These are phyloP conservation scores for Syncephalastrum sp. DNA, from an alignment of 371 early-diverging fungal genomes.

Conservation along the genomic window DNA sequence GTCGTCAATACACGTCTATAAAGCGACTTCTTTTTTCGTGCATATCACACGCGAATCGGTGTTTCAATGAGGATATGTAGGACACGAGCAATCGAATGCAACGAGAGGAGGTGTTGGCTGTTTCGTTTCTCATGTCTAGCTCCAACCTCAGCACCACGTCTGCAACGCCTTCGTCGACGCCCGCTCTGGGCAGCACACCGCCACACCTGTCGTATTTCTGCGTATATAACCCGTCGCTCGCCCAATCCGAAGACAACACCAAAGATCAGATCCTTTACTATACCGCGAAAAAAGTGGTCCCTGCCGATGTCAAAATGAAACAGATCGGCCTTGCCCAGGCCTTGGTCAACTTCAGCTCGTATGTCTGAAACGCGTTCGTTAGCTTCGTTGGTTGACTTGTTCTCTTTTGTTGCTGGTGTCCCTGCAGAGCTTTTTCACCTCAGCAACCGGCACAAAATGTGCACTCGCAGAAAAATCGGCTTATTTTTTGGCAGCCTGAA, in stretches of 20 bases:
- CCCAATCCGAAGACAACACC: slow-evolving; percentile 66
- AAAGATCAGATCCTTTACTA: slow-evolving; percentile 82
- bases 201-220: slow-evolving; percentile 67
- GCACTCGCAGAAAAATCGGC: slow-evolving; percentile 69
- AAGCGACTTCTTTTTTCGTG: no score
- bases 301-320: slow-evolving; percentile 77
- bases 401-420: background rate
- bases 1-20: no score
- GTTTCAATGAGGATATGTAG: no score
- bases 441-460: slow-evolving; percentile 64
- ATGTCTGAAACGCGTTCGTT: slow-evolving; percentile 3
- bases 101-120: no score
- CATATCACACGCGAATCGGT: no score
- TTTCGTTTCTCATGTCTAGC: no score
- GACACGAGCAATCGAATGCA: no score
- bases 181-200: slow-evolving; percentile 36
- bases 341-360: slow-evolving; percentile 77
- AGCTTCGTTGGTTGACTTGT: background rate
- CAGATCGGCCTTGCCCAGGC: slow-evolving; percentile 85
- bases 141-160: background rate
- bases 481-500: slow-evolving; percentile 69
- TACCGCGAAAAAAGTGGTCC: slow-evolving; percentile 66
- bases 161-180: background rate
- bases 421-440: slow-evolving; percentile 65
- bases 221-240: slow-evolving; percentile 76